Evolutionary conservation across 768 basidiomycete species (phyloP), one percentile per base, ranked within the genome.

Genomic region (Russula earlei): DNA sequence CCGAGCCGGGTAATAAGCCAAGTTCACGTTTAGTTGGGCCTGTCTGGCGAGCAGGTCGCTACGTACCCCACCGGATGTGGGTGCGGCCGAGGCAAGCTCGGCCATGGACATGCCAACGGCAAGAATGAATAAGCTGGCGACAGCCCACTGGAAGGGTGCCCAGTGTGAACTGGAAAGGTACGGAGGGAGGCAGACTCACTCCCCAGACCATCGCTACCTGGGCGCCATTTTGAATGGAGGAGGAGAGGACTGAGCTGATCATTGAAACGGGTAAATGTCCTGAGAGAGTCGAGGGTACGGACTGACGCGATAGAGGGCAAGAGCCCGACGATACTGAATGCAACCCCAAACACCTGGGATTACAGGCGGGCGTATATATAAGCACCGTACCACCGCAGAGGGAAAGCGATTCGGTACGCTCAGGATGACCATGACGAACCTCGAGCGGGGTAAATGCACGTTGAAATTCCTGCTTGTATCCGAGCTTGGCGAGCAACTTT

Each of bases 121-220:
- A 7, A 84, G 64, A 49, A 87, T 80, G 66, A 85, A 81, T 43
- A 80, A 59, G 55, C 80, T 80, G 1, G 81, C 81, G 12, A 85
- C 75, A 0, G 78, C 69, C 87, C 85, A 88, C 81, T 84, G 40
- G 31, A n/a, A n/a, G 1, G 20, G 19, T 9, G 7, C 34, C 48
- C 55, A 34, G 17, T 8, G 33, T 25, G 25, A 8, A n/a, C n/a
- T n/a, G n/a, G 54, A 33, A 37, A 2, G 48, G 36, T 0, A 42
- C 29, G 10, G 29, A 34, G n/a, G n/a, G n/a, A n/a, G n/a, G n/a
- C n/a, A n/a, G 2, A 72, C 78, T 56, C 56, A 82, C 80, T 15
- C 84, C 84, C 84, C 84, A 88, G 12, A 84, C 81, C 82, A 87
- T 83, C 2, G 82, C 76, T 1, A 80, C 77, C 0, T 83, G 78